phyloP scores from a whole-genome alignment of 192 early-diverging fungal species.

The Dissophora ornata region DNA sequence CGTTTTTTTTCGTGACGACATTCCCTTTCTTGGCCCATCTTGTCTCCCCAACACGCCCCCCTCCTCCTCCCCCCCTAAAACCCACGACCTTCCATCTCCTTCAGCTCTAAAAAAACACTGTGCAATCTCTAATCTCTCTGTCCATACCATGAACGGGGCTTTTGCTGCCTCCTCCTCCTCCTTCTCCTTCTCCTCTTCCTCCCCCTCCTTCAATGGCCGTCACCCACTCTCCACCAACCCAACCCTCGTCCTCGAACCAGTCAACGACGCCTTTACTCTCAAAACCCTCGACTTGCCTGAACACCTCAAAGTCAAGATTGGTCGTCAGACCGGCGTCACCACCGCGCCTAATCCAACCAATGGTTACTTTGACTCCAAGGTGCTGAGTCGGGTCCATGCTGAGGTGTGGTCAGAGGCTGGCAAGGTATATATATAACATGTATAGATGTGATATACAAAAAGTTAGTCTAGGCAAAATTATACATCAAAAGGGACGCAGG shows the following conservation, averaged over 20 bases:
- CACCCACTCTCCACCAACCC: constrained; percentile 29
- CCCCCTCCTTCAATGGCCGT: constrained; percentile 22
- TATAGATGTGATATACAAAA: background rate
- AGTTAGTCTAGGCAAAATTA: too few relatives aligned
- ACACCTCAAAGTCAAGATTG: constrained; percentile 68
- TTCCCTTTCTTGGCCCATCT: too few relatives aligned
- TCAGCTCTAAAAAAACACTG: too few relatives aligned
- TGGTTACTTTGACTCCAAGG: constrained; percentile 88
- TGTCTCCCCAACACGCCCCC: too few relatives aligned
- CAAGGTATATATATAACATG: constrained; percentile 62
- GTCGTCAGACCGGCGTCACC: constrained; percentile 74
- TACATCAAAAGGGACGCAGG: too few relatives aligned
- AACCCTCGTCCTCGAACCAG: constrained; percentile 58
- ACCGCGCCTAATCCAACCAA: constrained; percentile 71
- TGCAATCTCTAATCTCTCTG: too few relatives aligned
- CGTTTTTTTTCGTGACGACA: too few relatives aligned
- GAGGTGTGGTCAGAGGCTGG: constrained; percentile 75
- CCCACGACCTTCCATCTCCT: too few relatives aligned
- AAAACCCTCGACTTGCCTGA: constrained; percentile 69
- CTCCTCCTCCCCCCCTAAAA: too few relatives aligned
- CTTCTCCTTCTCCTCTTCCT: background rate
- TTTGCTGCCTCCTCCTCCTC: too few relatives aligned
- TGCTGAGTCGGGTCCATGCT: constrained; percentile 80
- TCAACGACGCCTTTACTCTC: constrained; percentile 59
- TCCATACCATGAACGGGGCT: too few relatives aligned